Evolutionary conservation across 1,284 basidiomycete genomes (phyloP), one percentile per base, ranked within the genome.

Genomic region (Microbotryum lychnidis-dioicae): DNA sequence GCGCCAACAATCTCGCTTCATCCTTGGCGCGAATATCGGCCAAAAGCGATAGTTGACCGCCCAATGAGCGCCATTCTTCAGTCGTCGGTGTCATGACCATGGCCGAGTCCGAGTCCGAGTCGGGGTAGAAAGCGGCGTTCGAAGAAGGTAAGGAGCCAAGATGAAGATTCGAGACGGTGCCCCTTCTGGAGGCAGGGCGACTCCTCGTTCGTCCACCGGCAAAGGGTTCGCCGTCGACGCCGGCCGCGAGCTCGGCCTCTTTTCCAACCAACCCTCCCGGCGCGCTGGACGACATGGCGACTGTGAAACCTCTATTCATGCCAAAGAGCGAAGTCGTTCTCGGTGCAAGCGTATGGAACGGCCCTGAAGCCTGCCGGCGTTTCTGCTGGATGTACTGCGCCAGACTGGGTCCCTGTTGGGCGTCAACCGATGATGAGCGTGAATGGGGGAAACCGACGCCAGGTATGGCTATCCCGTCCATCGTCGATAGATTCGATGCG

Each of bases 381-480:
- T 67, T 68, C 51, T 69, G 65, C 55, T 69, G 64, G 27, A 71
- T 71, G 37, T 69, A 55, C 42, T 69, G 64, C 8, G 67, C 65
- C 37, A 71, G 50, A 3, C 58, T 52, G n/a, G 59, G 37, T 12
- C 50, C 25, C 58, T 58, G 3, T 57, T 61, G 9, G 47, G 42
- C 2, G 62, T 55, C 47, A 57, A 64, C 14, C 54, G 56, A 6
- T 49, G 50, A n/a, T 50, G 58, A 1, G 62, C 65, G 8, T 57
- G 53, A 2, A 62, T 55, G 3, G 27, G 20, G 0, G 60, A 60
- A 16, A 60, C 60, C 10, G 60, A 54, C 10, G 60, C 57, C 6
- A 54, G 57, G n/a, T 55, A 45, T 6, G 27, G 21, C 7, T 14
- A 25, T 8, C 25, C 49, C 49, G 18, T 42, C 37, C 9, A 3